A percentile compares a stretch with the other conserved stretches of the same genome.
Conservation (phyloP, 495 filamentous ascomycete species). For the Platismatia glauca region DNA sequence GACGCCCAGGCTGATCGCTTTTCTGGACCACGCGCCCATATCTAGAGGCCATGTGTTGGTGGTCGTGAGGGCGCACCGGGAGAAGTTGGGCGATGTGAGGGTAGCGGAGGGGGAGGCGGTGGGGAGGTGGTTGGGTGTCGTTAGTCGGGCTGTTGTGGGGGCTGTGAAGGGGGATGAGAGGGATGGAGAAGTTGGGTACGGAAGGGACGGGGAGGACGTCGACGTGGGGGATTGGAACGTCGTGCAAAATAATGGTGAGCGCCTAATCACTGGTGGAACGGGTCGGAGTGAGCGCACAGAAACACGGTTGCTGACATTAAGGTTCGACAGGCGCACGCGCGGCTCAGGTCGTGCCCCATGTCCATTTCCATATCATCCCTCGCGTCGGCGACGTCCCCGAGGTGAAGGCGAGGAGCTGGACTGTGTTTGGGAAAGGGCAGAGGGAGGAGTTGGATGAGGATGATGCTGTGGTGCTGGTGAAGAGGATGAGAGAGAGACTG, state of each 20-base stretch:
- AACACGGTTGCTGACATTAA: background rate
- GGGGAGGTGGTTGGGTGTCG: conserved; percentile 61
- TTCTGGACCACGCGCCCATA: conserved; percentile 85
- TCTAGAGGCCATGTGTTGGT: conserved; percentile 70
- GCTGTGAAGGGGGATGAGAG: conserved; percentile 33
- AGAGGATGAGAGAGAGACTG: conserved; percentile 52
- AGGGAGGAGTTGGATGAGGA: conserved; percentile 81
- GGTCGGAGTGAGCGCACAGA: no score
- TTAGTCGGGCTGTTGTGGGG: conserved; percentile 60
- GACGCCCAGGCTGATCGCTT: conserved; percentile 64
- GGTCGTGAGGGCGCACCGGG: conserved; percentile 58
- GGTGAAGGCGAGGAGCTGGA: conserved; percentile 54
- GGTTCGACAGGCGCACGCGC: conserved; percentile 53
- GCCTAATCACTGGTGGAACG: no score
- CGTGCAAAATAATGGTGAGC: conserved; percentile 83
- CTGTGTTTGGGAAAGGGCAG: conserved; percentile 75
- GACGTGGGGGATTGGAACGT: conserved; percentile 74
- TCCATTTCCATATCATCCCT: conserved; percentile 90
- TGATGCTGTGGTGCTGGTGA: conserved; percentile 58
- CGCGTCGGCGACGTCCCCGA: conserved; percentile 36
- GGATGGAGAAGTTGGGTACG: conserved; percentile 42
- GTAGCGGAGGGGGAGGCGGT: conserved; percentile 48
- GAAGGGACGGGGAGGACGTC: conserved; percentile 36
- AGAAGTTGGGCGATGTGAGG: conserved; percentile 59
- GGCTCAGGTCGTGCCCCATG: conserved; percentile 83